These are phyloP conservation scores for Chlamydomonas incerta DNA, from an alignment of 139 green algal species.

Conservation along the genomic window DNA sequence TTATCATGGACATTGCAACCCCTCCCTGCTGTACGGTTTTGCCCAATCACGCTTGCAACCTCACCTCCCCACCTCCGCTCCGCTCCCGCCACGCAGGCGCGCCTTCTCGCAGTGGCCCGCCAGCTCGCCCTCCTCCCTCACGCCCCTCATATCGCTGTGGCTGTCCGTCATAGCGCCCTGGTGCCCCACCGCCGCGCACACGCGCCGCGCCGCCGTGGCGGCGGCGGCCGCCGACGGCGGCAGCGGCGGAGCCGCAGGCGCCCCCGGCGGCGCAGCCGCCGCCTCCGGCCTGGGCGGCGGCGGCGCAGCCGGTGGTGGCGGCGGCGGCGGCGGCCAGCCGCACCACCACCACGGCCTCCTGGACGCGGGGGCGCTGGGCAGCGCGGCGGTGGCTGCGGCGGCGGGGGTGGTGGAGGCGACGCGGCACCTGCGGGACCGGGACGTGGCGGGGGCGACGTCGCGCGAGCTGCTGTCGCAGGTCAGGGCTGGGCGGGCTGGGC, in stretches of 20 bases:
- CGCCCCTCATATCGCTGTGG: constrained; percentile 71
- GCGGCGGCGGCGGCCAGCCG: not conserved
- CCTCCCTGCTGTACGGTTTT: too few species aligned
- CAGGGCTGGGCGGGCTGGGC: not conserved
- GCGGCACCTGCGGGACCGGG: not conserved
- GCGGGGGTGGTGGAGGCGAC: constrained; percentile 25
- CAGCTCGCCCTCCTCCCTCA: constrained; percentile 54
- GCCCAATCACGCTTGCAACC: too few species aligned
- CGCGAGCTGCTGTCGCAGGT: constrained; percentile 30
- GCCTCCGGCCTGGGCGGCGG: not conserved
- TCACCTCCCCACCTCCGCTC: too few species aligned
- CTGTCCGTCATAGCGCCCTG: constrained; percentile 74
- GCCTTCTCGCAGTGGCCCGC: constrained; percentile 75
- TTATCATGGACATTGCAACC: too few species aligned
- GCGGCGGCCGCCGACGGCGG: not conserved
- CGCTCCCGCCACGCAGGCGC: constrained; percentile 32
- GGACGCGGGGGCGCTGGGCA: not conserved
- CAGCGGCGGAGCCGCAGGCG: not conserved
- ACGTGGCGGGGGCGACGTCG: not conserved
- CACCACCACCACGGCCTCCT: not conserved
- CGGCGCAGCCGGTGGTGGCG: not conserved
- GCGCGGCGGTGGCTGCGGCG: not conserved
- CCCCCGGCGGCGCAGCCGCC: not conserved
- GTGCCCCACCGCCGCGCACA: constrained; percentile 40
- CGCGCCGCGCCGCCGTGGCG: not conserved